Evolutionary conservation across 768 basidiomycete species (phyloP), one percentile per base, ranked within the genome.

Genomic region (Termitomyces sp.): DNA sequence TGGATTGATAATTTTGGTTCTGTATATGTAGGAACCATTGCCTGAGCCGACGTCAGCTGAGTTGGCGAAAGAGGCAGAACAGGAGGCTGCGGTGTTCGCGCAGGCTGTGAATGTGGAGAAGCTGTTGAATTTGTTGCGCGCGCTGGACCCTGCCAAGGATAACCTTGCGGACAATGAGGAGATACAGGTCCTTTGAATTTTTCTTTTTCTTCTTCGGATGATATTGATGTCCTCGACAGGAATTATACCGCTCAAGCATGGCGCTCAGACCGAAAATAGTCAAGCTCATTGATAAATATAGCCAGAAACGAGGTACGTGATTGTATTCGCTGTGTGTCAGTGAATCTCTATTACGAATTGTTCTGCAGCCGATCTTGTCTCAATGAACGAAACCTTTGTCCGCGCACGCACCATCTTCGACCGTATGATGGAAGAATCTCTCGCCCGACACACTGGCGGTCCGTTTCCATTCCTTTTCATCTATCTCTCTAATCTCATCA

Each of bases 231-330:
- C 10, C 1, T 37, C 10, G 29, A 31, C 75, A 96, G 88, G 94
- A 97, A 72, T 72, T 98, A 55, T 98, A 98, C 74, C 85, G 94
- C 47, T 86, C 87, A 29, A 89, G 90, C 68, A 95, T 98, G 88
- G 83, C 88, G 4, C 74, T 97, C 45, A 83, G 96, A 49, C 95
- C 95, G 7, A 96, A 94, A 80, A 96, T 98, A 64, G 95, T 97
- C 63, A 94, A 95, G 69, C 75, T 98, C 57, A 97, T 98, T 64
- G 94, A 97, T 72, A 97, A 95, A 77, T 98, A 98, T 70, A 94
- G 90, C 67, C 94, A 96, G 78, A 97, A 98, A 77, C 82, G 94
- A 75, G 83, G 83, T 81, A 61, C 40, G 66, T 71, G 12, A 25
- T 40, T 20, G 10, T 17, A 17, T 12, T 34, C 58, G 55, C 6